Conservation (phyloP, 2,329 filamentous ascomycete species). For the Ophiocordyceps robertsii region DNA sequence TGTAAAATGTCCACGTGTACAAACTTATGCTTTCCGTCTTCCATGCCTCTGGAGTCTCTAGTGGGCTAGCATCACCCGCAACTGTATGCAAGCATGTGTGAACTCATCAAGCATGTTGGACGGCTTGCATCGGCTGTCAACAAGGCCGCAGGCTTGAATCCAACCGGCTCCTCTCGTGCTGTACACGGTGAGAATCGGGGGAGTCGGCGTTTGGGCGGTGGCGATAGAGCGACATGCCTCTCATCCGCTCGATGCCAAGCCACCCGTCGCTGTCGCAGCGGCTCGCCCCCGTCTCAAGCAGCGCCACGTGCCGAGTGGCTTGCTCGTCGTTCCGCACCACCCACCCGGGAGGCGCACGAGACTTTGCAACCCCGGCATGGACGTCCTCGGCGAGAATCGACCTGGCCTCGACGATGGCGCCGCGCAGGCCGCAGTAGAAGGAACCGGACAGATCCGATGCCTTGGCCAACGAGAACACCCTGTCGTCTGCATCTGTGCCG, state of each 20-base stretch:
- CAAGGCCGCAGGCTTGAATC: slow-evolving; percentile 4
- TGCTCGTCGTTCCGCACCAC: slow-evolving; percentile 3
- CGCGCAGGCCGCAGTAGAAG: slow-evolving; percentile 36
- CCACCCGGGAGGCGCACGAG: slow-evolving; percentile 13
- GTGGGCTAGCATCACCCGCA: no score
- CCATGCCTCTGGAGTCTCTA: no score
- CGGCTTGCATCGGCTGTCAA: neutral
- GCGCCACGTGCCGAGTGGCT: slow-evolving; percentile 2
- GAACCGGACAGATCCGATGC: slow-evolving; percentile 30
- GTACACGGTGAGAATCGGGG: neutral
- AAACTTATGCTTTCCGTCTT: neutral
- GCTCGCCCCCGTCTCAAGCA: slow-evolving; percentile 19
- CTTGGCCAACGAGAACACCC: slow-evolving; percentile 33
- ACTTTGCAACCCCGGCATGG: neutral
- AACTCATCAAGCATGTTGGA: no score
- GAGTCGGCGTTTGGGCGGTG: neutral
- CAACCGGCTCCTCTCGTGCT: slow-evolving; percentile 1
- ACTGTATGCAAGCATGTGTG: no score
- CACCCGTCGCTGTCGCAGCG: slow-evolving; percentile 8
- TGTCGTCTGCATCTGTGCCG: slow-evolving; percentile 16
- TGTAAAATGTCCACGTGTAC: neutral
- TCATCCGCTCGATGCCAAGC: neutral
- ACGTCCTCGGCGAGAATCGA: slow-evolving; percentile 13
- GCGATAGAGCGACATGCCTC: neutral
- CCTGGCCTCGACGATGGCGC: slow-evolving; percentile 30